phyloP scores from a whole-genome alignment of 1,139 yeast genomes.

The Debaryomyces sp. region DNA sequence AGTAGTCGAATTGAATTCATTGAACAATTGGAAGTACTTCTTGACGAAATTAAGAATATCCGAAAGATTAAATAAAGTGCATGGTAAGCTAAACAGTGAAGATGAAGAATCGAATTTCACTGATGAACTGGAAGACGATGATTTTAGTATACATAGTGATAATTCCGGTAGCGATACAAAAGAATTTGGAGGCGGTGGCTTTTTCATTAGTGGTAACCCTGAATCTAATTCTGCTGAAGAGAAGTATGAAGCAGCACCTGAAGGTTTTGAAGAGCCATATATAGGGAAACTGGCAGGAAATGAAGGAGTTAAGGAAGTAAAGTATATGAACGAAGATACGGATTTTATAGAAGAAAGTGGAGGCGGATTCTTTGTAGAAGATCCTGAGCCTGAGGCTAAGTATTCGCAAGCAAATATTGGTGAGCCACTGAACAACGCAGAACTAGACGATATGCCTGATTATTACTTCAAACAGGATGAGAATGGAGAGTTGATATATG shows the following conservation, averaged over 20 bases:
- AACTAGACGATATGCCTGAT: constrained; percentile 16
- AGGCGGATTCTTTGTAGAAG: constrained; percentile 17
- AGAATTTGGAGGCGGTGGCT: constrained; percentile 9
- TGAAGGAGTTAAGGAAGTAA: constrained; percentile 14
- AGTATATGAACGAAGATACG: constrained; percentile 7
- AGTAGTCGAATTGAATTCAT: constrained; percentile 52
- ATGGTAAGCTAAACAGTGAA: constrained; percentile 45
- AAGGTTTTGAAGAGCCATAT: not conserved
- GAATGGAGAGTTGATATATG: constrained; percentile 25
- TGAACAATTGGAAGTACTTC: constrained; percentile 73
- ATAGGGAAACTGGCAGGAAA: constrained; percentile 3
- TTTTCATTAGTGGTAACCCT: not conserved
- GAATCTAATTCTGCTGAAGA: not conserved
- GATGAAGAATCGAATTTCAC: not conserved
- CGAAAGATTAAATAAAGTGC: constrained; percentile 64
- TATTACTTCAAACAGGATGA: constrained; percentile 17
- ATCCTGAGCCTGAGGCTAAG: not conserved
- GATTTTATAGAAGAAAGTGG: constrained; percentile 15
- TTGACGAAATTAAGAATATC: constrained; percentile 72
- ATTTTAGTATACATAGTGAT: constrained; percentile 9
- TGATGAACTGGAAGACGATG: constrained; percentile 6
- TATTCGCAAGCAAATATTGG: constrained; percentile 2
- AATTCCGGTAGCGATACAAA: constrained; percentile 12
- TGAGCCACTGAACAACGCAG: constrained; percentile 4
- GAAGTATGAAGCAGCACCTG: not conserved